Conservation (phyloP, 352 stramenopile species). For the Pythium brachiatum region DNA sequence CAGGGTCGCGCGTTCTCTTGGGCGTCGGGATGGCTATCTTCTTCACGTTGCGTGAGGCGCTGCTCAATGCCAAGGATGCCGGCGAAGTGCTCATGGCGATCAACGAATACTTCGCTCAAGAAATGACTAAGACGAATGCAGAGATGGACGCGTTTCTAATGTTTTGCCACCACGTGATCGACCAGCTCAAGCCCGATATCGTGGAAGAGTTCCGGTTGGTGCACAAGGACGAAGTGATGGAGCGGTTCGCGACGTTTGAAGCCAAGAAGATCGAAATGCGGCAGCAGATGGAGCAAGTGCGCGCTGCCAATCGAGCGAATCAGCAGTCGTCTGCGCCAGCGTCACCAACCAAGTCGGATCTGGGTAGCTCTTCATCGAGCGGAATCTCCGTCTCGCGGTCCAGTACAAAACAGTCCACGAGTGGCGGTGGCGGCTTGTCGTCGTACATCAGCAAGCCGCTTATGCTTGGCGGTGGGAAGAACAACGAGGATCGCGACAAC, state of each 20-base stretch:
- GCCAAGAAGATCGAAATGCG: slow-evolving; percentile 86
- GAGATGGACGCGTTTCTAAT: slow-evolving; percentile 73
- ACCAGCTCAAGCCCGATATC: slow-evolving; percentile 69
- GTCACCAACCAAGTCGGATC: slow-evolving; percentile 57
- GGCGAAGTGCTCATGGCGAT: slow-evolving; percentile 77
- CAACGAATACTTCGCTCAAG: slow-evolving; percentile 74
- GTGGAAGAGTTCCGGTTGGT: slow-evolving; percentile 69
- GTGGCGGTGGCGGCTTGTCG: slow-evolving; percentile 23
- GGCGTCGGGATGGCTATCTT: slow-evolving; percentile 79
- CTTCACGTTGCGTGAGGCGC: slow-evolving; percentile 50
- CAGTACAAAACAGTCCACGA: slow-evolving; percentile 15
- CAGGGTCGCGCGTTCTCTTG: slow-evolving; percentile 64
- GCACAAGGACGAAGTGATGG: slow-evolving; percentile 84
- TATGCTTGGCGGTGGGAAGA: slow-evolving; percentile 37
- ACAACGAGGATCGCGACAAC: slow-evolving; percentile 18
- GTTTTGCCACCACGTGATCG: slow-evolving; percentile 62
- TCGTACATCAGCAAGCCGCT: slow-evolving; percentile 69
- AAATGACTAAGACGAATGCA: slow-evolving; percentile 60
- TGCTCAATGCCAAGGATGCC: slow-evolving; percentile 70
- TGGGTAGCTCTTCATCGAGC: slow-evolving; percentile 38
- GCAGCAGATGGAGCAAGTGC: slow-evolving; percentile 65
- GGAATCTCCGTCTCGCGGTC: slow-evolving; percentile 16
- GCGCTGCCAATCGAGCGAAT: slow-evolving; percentile 18
- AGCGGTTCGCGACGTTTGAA: slow-evolving; percentile 71
- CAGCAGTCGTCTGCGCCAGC: slow-evolving; percentile 32